phyloP scores from a whole-genome alignment of 371 early-diverging fungal species.

The Sporodiniella umbellata region DNA sequence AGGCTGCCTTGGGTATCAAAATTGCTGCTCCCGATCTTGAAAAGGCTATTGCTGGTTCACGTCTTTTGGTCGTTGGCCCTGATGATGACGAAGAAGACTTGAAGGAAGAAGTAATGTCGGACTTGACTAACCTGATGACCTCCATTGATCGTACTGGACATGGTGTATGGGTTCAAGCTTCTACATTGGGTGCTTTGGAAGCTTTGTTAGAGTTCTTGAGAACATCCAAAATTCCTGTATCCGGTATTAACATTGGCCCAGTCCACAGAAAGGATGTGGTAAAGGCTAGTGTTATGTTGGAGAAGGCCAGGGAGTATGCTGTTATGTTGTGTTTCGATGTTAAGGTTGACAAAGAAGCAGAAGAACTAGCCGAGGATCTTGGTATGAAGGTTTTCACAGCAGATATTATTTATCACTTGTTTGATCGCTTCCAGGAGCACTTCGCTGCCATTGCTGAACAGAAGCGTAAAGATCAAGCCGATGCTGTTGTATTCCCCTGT shows the following conservation, averaged over 20 bases:
- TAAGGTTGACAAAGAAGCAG: conserved; percentile 96
- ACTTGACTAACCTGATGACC: conserved; percentile 74
- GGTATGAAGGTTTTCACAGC: conserved; percentile 96
- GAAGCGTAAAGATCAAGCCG: conserved; percentile 86
- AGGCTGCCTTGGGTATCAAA: conserved; percentile 98
- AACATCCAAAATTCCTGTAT: conserved; percentile 94
- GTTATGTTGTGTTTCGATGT: conserved; percentile 99
- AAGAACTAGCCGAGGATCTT: conserved; percentile 88
- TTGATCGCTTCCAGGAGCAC: conserved; percentile 94
- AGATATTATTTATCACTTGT: conserved; percentile 99
- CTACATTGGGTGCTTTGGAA: conserved; percentile 99
- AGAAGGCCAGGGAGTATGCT: conserved; percentile 88
- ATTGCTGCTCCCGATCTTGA: conserved; percentile 96
- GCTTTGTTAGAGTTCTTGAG: conserved; percentile 97
- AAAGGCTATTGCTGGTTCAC: conserved; percentile 98
- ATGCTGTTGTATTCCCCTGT: conserved; percentile 96
- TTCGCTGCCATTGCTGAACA: conserved; percentile 74
- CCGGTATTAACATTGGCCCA: conserved; percentile 97
- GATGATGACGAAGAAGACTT: conserved; percentile 97
- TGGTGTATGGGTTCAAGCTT: conserved; percentile 99
- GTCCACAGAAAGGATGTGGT: conserved; percentile 98
- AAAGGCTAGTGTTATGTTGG: conserved; percentile 92
- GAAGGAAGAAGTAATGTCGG: conserved; percentile 92
- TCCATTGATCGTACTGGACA: conserved; percentile 84
- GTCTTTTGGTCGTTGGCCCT: conserved; percentile 89